phyloP scores from a whole-genome alignment of 306 rosid species.

The Prunus padus region DNA sequence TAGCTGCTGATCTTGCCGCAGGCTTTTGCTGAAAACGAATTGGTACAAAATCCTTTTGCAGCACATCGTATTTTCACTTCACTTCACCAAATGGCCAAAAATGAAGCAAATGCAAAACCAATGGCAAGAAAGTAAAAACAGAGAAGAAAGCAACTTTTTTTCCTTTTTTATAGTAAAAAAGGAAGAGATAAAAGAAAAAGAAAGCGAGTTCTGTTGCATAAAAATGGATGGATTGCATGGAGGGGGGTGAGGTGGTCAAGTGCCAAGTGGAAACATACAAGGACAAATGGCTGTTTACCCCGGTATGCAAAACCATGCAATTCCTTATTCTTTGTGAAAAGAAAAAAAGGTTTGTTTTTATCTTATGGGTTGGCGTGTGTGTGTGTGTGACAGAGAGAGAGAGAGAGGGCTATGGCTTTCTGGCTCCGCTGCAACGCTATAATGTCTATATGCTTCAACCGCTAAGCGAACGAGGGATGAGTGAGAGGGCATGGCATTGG shows the following conservation, averaged over 20 bases:
- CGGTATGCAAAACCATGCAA: background rate
- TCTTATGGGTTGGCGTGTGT: too few species aligned
- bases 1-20: background rate
- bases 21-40: background rate
- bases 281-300: background rate
- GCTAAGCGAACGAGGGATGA: conserved; percentile 30
- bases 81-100: background rate
- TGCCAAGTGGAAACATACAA: background rate
- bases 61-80: background rate
- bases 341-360: too few species aligned
- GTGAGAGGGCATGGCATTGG: background rate
- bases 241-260: background rate
- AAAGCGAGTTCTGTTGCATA: background rate
- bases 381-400: too few species aligned
- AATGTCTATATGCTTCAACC: conserved; percentile 21
- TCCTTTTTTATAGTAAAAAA: too few species aligned
- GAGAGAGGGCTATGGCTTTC: too few species aligned
- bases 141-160: background rate
- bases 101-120: background rate
- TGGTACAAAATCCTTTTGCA: background rate
- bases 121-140: background rate
- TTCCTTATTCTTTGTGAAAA: background rate
- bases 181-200: too few species aligned
- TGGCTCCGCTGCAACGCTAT: too few species aligned
- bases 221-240: background rate